Percentiles rank a stretch among this genome's conserved stretches.
Evolutionary conservation across 345 rosid genomes (phyloP).

Genomic region (Euphorbia pulcherrima): DNA sequence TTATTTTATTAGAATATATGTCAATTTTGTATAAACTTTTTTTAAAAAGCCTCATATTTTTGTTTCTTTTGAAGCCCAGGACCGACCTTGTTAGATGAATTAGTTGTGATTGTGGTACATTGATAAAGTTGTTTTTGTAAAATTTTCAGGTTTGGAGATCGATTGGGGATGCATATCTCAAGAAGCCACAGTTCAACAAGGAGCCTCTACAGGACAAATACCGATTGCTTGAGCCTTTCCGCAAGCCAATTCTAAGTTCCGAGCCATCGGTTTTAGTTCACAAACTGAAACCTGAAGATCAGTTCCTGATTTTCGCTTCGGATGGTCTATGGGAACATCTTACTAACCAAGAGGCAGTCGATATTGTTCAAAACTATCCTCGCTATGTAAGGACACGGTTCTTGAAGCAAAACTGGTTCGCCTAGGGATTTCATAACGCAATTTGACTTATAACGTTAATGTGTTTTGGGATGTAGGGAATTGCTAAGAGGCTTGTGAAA

Average conservation of each 20-base stretch:
- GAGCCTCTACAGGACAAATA: conserved; percentile 59
- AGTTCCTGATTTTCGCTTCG: conserved; percentile 72
- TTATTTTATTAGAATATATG: too few species aligned
- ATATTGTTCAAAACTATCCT: conserved; percentile 49
- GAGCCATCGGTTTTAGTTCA: conserved; percentile 61
- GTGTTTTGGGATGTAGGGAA: conserved; percentile 13
- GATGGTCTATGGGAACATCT: conserved; percentile 94
- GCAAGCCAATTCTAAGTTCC: conserved; percentile 59
- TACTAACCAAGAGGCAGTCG: conserved; percentile 61
- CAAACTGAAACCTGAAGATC: conserved; percentile 53
- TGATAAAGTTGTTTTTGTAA: background rate
- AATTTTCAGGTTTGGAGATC: conserved; percentile 64
- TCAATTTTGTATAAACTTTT: too few species aligned
- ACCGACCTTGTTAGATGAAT: too few species aligned
- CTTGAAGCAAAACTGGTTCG: too few species aligned
- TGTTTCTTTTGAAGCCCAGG: too few species aligned
- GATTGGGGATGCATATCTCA: conserved; percentile 81
- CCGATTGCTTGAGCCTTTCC: conserved; percentile 49
- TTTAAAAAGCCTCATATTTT: too few species aligned
- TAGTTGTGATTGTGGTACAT: background rate
- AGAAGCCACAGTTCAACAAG: conserved; percentile 71
- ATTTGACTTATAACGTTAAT: background rate
- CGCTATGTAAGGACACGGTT: conserved; percentile 39
- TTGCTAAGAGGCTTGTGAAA: conserved; percentile 25
- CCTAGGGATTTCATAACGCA: too few species aligned